Conservation (phyloP, 2,329 filamentous ascomycete genomes). For the Xylaria sp. region DNA sequence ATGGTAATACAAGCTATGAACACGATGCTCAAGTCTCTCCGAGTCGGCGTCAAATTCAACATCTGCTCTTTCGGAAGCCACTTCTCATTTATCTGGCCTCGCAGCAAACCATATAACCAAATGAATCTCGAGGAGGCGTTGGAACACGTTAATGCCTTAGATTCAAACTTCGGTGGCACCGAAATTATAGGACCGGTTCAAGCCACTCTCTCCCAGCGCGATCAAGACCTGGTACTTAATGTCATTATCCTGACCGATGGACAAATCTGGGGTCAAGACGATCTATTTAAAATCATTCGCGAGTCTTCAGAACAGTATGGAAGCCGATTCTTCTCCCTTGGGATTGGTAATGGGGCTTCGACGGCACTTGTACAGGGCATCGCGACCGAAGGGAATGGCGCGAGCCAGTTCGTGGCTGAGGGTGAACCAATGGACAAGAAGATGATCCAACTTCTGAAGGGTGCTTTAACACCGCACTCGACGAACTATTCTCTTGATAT, state of each 20-base stretch:
- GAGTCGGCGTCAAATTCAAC: constrained; percentile 28
- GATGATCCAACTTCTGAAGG: constrained; percentile 33
- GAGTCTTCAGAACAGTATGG: not conserved
- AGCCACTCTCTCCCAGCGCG: constrained; percentile 14
- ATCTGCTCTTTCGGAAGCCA: constrained; percentile 32
- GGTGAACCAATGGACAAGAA: constrained; percentile 32
- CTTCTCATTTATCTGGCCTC: constrained; percentile 26
- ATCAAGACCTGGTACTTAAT: constrained; percentile 19
- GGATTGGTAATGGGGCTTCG: constrained; percentile 21
- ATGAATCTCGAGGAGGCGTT: constrained; percentile 17
- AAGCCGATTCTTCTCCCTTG: constrained; percentile 29
- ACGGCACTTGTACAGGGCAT: constrained; percentile 32
- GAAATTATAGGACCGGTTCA: constrained; percentile 17
- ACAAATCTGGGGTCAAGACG: constrained; percentile 22
- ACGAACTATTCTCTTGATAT: constrained; percentile 22
- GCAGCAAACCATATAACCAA: constrained; percentile 24
- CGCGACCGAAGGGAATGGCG: constrained; percentile 21
- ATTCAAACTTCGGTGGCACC: constrained; percentile 24
- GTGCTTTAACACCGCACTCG: constrained; percentile 21
- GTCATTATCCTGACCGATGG: constrained; percentile 31
- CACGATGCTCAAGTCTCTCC: constrained; percentile 33
- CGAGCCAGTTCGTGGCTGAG: constrained; percentile 31
- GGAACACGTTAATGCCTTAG: constrained; percentile 12
- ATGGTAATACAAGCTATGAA: constrained; percentile 32
- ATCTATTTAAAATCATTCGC: constrained; percentile 17